A percentile compares a stretch with the other conserved stretches of the same genome.
Conservation (phyloP, 768 basidiomycete genomes). For the Boletus reticuloceps region DNA sequence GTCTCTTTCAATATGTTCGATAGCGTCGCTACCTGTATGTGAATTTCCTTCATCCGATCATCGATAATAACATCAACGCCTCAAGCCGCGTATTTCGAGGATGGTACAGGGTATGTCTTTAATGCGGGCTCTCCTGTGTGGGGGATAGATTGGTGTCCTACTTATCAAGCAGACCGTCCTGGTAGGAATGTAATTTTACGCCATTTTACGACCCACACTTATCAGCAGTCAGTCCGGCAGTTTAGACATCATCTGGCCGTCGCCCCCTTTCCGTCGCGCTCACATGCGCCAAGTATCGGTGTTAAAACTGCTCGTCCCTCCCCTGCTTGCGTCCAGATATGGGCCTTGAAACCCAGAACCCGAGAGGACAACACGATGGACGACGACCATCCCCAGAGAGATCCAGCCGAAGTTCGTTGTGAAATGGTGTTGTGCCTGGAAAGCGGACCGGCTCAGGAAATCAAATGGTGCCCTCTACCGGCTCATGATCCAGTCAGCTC, state of each 20-base stretch:
- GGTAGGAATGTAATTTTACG: constrained; percentile 35
- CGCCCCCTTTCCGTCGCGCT: constrained; percentile 64
- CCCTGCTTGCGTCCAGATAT: constrained; percentile 81
- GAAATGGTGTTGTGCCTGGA: constrained; percentile 86
- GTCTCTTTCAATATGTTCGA: constrained; percentile 55
- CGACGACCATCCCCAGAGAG: constrained; percentile 23
- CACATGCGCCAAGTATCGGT: constrained; percentile 67
- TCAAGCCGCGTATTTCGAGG: constrained; percentile 60
- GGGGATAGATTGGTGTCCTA: constrained; percentile 93
- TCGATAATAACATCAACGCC: neutral
- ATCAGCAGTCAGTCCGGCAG: constrained; percentile 39
- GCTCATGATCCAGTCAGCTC: constrained; percentile 58
- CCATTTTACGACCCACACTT: neutral
- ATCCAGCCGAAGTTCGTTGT: constrained; percentile 50
- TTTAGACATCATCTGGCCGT: constrained; percentile 84
- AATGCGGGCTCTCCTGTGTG: constrained; percentile 89
- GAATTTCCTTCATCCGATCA: constrained; percentile 32
- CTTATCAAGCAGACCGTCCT: constrained; percentile 52
- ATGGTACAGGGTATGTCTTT: constrained; percentile 66
- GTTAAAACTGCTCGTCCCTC: constrained; percentile 52
- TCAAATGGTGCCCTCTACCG: constrained; percentile 94
- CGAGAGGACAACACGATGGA: constrained; percentile 10
- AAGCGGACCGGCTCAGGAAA: constrained; percentile 71
- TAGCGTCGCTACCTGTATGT: constrained; percentile 55
- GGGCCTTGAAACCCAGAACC: constrained; percentile 49